Evolutionary conservation across 2,329 filamentous ascomycete genomes (phyloP).

Genomic region (Rhynchosporium agropyri): DNA sequence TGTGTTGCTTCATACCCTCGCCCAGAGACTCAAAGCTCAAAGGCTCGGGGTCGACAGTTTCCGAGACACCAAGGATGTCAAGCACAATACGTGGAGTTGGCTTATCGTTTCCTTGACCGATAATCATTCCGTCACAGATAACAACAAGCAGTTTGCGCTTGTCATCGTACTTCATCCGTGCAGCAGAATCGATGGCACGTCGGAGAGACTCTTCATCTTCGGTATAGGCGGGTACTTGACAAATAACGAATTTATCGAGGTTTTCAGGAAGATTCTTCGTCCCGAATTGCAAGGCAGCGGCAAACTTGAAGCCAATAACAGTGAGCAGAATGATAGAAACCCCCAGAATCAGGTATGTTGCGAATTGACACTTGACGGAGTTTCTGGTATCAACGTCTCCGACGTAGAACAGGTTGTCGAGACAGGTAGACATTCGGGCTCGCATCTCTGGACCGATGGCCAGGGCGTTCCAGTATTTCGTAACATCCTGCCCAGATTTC

Average conservation of each 20-base stretch:
- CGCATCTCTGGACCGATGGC: conserved; percentile 59
- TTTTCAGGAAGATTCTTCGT: conserved; percentile 91
- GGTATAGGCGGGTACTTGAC: conserved; percentile 95
- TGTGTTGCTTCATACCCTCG: conserved; percentile 96
- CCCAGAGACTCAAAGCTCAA: conserved; percentile 96
- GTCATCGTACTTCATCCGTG: conserved; percentile 95
- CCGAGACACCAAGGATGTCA: conserved; percentile 93
- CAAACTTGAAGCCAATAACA: conserved; percentile 93
- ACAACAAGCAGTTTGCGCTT: conserved; percentile 95
- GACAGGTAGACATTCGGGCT: conserved; percentile 73
- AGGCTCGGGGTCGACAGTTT: conserved; percentile 91
- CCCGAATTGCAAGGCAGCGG: conserved; percentile 92
- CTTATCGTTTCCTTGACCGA: conserved; percentile 95
- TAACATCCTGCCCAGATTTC: conserved; percentile 77
- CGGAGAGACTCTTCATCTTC: conserved; percentile 97
- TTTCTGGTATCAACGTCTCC: conserved; percentile 90
- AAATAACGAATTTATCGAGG: conserved; percentile 97
- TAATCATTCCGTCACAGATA: conserved; percentile 98
- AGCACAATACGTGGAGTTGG: conserved; percentile 94
- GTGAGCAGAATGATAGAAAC: conserved; percentile 78
- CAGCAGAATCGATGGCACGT: conserved; percentile 94
- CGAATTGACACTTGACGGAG: conserved; percentile 81
- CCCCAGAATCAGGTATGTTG: conserved; percentile 84
- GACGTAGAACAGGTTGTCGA: conserved; percentile 94
- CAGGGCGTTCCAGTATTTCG: conserved; percentile 78